A percentile compares a stretch with the other conserved stretches of the same genome.
Conservation (phyloP, 2,329 filamentous ascomycete genomes). For the Cladosporium cucumerinum region DNA sequence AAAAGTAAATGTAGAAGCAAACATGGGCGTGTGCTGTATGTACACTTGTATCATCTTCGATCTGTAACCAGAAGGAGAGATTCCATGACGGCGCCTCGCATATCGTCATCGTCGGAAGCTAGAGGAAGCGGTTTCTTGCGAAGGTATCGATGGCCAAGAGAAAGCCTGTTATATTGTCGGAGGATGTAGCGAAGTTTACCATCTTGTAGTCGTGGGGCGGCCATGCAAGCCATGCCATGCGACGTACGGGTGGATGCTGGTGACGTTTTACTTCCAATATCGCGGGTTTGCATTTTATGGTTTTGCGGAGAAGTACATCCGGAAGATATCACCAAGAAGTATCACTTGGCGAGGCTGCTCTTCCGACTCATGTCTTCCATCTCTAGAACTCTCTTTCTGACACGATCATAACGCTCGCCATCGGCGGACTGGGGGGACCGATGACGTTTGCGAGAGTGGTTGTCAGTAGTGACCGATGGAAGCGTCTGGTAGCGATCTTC, state of each 20-base stretch:
- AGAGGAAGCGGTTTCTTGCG: not conserved
- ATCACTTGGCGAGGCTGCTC: not conserved
- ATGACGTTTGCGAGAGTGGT: not conserved
- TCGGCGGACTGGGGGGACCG: not conserved
- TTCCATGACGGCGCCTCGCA: not conserved
- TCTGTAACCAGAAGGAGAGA: not conserved
- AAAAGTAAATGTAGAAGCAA: not conserved
- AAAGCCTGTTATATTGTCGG: not conserved
- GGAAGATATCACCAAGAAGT: not conserved
- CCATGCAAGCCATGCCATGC: not conserved
- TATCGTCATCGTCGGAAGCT: not conserved
- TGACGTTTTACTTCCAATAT: not conserved
- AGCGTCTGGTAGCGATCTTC: not conserved
- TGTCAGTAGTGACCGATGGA: not conserved
- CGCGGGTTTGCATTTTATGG: not conserved
- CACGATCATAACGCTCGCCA: not conserved
- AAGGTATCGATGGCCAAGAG: not conserved
- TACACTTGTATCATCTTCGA: not conserved
- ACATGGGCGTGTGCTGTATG: not conserved
- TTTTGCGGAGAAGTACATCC: conserved; percentile 3
- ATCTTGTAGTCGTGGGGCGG: not conserved
- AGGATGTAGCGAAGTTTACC: not conserved
- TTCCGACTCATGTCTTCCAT: not conserved
- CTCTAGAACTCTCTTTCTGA: not conserved
- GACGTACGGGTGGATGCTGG: not conserved